Base-by-base conservation (phyloP, 148 eudicot genomes). In the Persicaria tinctoria region DNA sequence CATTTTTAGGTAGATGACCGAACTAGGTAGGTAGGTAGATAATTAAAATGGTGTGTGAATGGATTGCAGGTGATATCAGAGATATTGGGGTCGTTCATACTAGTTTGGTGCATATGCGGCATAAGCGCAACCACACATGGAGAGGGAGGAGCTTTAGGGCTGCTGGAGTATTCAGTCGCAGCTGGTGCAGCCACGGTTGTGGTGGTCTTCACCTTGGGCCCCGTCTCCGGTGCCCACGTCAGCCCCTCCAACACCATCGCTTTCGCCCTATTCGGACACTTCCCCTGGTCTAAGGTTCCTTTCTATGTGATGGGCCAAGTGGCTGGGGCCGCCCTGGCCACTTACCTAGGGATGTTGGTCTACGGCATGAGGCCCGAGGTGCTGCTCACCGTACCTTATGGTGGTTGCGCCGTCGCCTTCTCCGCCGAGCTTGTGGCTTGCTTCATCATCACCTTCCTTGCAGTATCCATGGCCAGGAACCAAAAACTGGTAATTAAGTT, bases 251-350 rank as follows among this genome's bases (percentile, higher is more conserved):
- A 89, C 76, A 91, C 97, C 1, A 80, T 94, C 11, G 95, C 97
- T 16, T 94, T 91, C 18, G 98, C 98, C 8, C 51, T 84, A 32
- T 85, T 82, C 20, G 93, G 95, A 41, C 88, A 87, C 27, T 94
- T 94, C 73, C 86, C 98, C 14, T 94, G 98, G 97, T 73, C 76
- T 55, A 82, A 93, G 97, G 98, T 94, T 74, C 98, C 96, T 2
- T 78, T 86, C 23, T 94, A 91, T 77, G 74, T 94, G 38, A 38
- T 77, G 51, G 96, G 89, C 70, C 98, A 94, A 88, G 73, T 89
- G 20, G 80, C 80, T n/a, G 98, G 97, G 23, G 82, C 93, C 5
- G 72, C 80, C 49, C 18, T 87, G 80, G 98, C 90, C 16, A 80
- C 97, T 5, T 88, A 78, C 56, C 45, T 64, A 1, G 98, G 97